phyloP scores from a whole-genome alignment of 495 filamentous ascomycete genomes.

The Amniculicola lignicola region DNA sequence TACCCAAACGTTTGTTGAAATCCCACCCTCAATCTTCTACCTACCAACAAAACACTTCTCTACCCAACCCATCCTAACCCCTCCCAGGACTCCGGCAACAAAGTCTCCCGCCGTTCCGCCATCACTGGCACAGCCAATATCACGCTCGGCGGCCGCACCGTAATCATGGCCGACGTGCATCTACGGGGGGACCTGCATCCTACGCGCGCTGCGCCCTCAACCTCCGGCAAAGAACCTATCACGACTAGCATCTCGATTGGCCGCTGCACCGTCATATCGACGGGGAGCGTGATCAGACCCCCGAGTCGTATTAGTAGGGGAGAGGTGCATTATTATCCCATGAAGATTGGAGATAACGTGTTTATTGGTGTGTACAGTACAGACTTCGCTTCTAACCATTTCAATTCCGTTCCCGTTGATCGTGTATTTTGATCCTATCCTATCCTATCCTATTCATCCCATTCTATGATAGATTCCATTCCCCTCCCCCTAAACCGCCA shows the following conservation, averaged over 20 bases:
- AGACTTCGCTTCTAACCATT: background rate
- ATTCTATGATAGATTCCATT: too few species aligned
- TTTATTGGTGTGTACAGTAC: constrained; percentile 62
- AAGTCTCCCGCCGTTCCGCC: constrained; percentile 85
- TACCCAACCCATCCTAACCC: background rate
- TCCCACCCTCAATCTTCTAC: too few species aligned
- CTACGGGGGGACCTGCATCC: constrained; percentile 74
- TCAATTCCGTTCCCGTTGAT: background rate
- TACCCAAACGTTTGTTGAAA: background rate
- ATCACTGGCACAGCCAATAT: constrained; percentile 96
- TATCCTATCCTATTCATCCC: constrained; percentile 1
- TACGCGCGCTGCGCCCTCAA: constrained; percentile 40
- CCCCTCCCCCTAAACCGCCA: too few species aligned
- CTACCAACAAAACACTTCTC: background rate
- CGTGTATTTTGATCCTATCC: background rate
- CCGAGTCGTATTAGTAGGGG: constrained; percentile 70
- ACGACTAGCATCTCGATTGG: constrained; percentile 77
- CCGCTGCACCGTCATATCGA: constrained; percentile 79
- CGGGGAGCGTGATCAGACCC: constrained; percentile 69
- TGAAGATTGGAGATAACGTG: constrained; percentile 90
- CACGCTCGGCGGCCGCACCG: constrained; percentile 91
- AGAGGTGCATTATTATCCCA: constrained; percentile 64
- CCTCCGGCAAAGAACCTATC: constrained; percentile 36
- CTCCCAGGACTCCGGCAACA: constrained; percentile 88
- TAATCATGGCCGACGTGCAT: constrained; percentile 86